A percentile compares a stretch with the other conserved stretches of the same genome.
phyloP scores from a whole-genome alignment of 768 basidiomycete species.

The Suillus subalutaceus region DNA sequence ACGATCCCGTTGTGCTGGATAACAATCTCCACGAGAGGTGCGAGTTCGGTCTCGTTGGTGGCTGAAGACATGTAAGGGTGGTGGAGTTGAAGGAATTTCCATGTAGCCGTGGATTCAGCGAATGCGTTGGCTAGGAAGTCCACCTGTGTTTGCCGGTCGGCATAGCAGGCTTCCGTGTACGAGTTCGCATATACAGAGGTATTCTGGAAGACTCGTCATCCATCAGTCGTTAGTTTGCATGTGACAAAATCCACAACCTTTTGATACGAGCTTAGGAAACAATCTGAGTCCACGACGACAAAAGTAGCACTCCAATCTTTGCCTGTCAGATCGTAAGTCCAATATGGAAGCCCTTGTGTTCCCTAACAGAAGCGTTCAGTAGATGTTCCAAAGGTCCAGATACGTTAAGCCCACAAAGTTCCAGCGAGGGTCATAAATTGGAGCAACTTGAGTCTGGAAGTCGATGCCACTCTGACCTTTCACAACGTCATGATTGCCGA shows the following conservation, averaged over 20 bases:
- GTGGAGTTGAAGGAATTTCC: constrained; percentile 6
- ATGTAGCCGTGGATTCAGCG: not conserved
- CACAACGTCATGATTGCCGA: constrained; percentile 3
- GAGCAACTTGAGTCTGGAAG: constrained; percentile 8
- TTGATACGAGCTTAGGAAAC: constrained; percentile 1
- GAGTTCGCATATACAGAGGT: constrained; percentile 5
- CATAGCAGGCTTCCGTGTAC: constrained; percentile 7
- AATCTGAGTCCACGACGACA: constrained; percentile 7
- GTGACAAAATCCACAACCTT: not conserved
- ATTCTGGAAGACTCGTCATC: not conserved
- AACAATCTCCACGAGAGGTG: constrained; percentile 5
- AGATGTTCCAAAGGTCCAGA: not conserved
- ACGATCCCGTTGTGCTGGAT: not conserved
- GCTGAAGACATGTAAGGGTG: constrained; percentile 3
- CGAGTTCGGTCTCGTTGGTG: constrained; percentile 2
- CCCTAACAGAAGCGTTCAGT: not conserved
- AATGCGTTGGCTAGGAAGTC: constrained; percentile 3
- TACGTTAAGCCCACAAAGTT: not conserved
- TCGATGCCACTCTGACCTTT: constrained; percentile 8
- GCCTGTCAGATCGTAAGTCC: constrained; percentile 6
- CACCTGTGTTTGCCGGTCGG: not conserved
- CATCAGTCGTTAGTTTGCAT: not conserved
- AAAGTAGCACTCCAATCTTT: constrained; percentile 4
- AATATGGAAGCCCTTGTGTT: constrained; percentile 3
- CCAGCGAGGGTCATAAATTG: constrained; percentile 2